Evolutionary conservation across 306 rosid genomes (phyloP), one percentile per base, ranked within the genome.

Genomic region (Malus fusca): DNA sequence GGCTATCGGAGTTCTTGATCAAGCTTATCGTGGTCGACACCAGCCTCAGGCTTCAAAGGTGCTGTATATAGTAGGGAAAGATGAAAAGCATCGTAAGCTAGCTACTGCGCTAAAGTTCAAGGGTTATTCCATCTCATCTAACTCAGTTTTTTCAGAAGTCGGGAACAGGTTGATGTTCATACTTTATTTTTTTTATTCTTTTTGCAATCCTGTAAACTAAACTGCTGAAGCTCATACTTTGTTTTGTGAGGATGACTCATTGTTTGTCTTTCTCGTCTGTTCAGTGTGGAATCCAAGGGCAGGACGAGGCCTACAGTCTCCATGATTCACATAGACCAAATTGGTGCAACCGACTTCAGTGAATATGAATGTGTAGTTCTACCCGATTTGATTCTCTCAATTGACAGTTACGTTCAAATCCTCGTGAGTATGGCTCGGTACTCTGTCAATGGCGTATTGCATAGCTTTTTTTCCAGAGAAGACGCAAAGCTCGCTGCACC

Each of bases 391-490:
- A 82, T 77, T 33, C 85, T 85, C 35, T 75, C 91, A 15, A 77
- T 88, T 4, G 81, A 82, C 28, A 78, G 74, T 61, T 90, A 87
- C 8, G 59, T 76, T 53, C 84, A 82, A 25, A 73, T 89, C 74
- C 87, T 86, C 81, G 78, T 90, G 8, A 84, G 74, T 51, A 88
- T 90, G 94, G 93, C 91, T 17, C 88, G 89, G 33, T 78, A 82
- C 60, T 80, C 90, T 14, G 86, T 79, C 69, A 81, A 86, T 14
- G 94, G 93, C 4, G 81, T 80, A 51, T 73, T 90, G 90, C 84
- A 82, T 75, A 78, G 82, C 85, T 87, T 87, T 83, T 70, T 92
- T 55, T 82, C 87, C 15, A 55, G 81, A 71, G 76, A 78, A 69
- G 87, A 87, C 33, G 30, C 78, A 46, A 81, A 70, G 67, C 77